Base-by-base conservation (phyloP, 1,284 basidiomycete genomes). In the Chiua sp. region DNA sequence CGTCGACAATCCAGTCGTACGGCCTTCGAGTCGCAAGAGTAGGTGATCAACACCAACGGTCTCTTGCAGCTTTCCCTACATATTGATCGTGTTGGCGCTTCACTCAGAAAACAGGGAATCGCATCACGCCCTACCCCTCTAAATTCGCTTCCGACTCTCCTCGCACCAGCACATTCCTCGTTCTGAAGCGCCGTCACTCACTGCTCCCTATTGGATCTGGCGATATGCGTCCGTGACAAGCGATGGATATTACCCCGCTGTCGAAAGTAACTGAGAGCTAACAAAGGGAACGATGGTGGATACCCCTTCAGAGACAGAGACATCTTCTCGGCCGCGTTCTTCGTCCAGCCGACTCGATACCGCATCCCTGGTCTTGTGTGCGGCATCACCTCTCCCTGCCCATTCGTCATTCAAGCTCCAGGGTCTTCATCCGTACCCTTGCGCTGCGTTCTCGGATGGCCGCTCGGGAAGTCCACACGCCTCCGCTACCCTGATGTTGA, bases 321-420 rank as follows among this genome's bases (percentile, higher is more conserved):
- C 76, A 0, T 63, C 57, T 64, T 70, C 67, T 53, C 60, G 56
- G 28, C 65, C 63, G 7, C 66, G 61, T 20, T 67, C 46, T 16
- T 69, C 72, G 57, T 79, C 75, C 28, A 80, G 63, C 85, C 87
- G 87, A 50, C 75, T 76, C 7, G 72, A 66, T 18, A 84, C 75
- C 4, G 76, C 73, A 15, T 61, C 71, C 16, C 87, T 80, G 13
- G 88, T 61, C 60, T 84, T 89, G 66, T 90, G 86, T 6, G 86
- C 88, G 65, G 83, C 82, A 0, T 90, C 88, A 70, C 92, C 88
- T 53, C 88, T 80, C 91, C 90, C 92, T 0, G 86, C 81, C 55
- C 84, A 78, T 66, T 93, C 91, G 39, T 87, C 85, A 69, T 92
- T 89, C 80, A 78, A 82, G 11, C 79, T 3, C 26, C 26, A 26